Conservation (phyloP, 106 monocot genomes). For the Triglochin maritima region DNA sequence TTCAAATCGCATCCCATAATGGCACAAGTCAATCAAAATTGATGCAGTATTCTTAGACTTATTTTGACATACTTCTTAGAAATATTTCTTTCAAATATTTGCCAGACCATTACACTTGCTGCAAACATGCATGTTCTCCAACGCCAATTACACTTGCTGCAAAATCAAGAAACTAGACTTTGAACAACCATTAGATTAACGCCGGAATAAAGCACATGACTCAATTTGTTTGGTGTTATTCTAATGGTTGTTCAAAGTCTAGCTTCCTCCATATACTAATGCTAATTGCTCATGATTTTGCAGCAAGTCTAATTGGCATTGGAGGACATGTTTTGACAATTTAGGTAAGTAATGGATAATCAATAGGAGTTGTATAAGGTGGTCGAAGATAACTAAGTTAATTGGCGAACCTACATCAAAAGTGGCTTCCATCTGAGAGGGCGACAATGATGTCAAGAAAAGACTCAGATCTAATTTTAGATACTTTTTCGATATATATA, state of each 20-base stretch:
- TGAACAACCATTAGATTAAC: constrained; percentile 2
- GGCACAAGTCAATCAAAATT: too few relatives aligned
- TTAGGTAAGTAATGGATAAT: constrained; percentile 16
- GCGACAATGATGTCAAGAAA: constrained; percentile 37
- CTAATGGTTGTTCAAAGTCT: constrained; percentile 8
- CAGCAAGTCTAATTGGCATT: constrained; percentile 1
- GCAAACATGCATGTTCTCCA: constrained; percentile 15
- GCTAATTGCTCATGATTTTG: constrained; percentile 4
- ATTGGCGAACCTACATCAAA: constrained; percentile 1
- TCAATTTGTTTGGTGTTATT: background rate
- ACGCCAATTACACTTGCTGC: constrained; percentile 2
- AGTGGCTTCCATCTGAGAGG: constrained; percentile 11
- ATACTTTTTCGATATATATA: too few relatives aligned
- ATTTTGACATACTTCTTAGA: too few relatives aligned
- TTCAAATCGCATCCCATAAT: too few relatives aligned
- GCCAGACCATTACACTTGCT: too few relatives aligned
- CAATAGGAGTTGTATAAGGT: constrained; percentile 41
- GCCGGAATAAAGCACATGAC: background rate
- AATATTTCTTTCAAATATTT: too few relatives aligned
- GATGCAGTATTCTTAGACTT: too few relatives aligned
- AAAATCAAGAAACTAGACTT: constrained; percentile 14
- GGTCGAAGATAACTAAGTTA: constrained; percentile 10
- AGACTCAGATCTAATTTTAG: constrained; percentile 16
- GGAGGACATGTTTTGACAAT: constrained; percentile 11
- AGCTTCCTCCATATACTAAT: constrained; percentile 12